Evolutionary conservation across 768 basidiomycete genomes (phyloP).

Genomic region (Pleurotus platypus): DNA sequence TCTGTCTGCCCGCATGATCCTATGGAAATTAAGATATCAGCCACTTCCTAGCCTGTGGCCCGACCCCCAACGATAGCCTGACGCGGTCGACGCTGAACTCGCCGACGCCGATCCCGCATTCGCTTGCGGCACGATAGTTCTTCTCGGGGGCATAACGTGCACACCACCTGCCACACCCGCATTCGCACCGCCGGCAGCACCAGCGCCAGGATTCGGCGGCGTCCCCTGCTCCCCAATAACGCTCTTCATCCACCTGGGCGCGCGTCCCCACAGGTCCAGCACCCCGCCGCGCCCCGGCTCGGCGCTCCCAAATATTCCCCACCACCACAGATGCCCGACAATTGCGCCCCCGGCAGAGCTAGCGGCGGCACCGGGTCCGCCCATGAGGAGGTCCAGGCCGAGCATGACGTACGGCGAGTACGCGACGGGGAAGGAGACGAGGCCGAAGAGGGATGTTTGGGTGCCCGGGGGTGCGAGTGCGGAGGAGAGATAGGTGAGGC

Average conservation of each 20-base stretch:
- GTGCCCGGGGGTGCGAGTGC: slow-evolving; percentile 61
- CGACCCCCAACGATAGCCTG: slow-evolving; percentile 45
- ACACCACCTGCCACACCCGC: slow-evolving; percentile 46
- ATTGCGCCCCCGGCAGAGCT: slow-evolving; percentile 64
- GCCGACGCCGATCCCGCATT: slow-evolving; percentile 5
- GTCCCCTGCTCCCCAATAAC: slow-evolving; percentile 41
- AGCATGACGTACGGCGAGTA: slow-evolving; percentile 78
- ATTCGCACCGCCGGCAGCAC: slow-evolving; percentile 31
- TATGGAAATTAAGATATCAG: not conserved
- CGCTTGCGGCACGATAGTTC: slow-evolving; percentile 11
- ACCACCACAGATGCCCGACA: slow-evolving; percentile 83
- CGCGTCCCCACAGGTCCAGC: slow-evolving; percentile 38
- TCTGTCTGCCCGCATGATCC: too few relatives aligned
- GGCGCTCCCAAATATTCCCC: slow-evolving; percentile 55
- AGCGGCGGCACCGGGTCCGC: slow-evolving; percentile 54
- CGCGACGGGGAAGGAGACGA: slow-evolving; percentile 66
- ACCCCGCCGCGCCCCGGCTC: slow-evolving; percentile 40
- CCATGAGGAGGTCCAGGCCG: slow-evolving; percentile 64
- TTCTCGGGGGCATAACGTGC: slow-evolving; percentile 54
- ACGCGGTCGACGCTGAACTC: slow-evolving; percentile 3
- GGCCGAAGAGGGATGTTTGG: slow-evolving; percentile 75
- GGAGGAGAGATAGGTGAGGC: slow-evolving; percentile 67
- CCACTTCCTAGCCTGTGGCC: slow-evolving; percentile 45
- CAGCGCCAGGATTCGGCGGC: slow-evolving; percentile 21
- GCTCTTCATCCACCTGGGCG: slow-evolving; percentile 56